Evolutionary conservation across 2,329 filamentous ascomycete genomes (phyloP).

Genomic region (Ambrosiella beaveri): DNA sequence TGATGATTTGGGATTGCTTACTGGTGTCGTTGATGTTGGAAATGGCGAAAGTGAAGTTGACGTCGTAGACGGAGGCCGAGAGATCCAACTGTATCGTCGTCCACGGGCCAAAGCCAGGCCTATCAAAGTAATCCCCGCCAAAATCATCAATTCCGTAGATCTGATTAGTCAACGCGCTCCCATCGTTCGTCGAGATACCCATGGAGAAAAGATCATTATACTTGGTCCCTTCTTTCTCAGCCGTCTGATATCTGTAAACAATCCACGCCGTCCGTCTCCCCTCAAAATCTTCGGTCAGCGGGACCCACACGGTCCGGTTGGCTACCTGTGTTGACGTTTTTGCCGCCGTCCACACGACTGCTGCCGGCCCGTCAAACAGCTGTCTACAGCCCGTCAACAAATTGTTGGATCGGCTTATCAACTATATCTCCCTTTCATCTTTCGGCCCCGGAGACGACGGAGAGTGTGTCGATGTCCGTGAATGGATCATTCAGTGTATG

Average conservation of each 20-base stretch:
- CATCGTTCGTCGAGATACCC: neutral
- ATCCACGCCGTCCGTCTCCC: conserved; percentile 2
- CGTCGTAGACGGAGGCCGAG: neutral
- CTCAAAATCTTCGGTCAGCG: neutral
- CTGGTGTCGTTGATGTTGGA: neutral
- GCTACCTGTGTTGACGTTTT: neutral
- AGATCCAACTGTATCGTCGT: conserved; percentile 5
- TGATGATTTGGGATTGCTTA: conserved; percentile 5
- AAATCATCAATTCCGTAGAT: conserved; percentile 4
- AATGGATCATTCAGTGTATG: neutral
- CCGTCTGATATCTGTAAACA: conserved; percentile 4
- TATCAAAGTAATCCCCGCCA: conserved; percentile 9
- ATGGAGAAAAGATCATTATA: conserved; percentile 10
- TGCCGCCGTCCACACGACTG: conserved; percentile 2
- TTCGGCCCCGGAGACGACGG: neutral
- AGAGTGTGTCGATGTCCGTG: neutral
- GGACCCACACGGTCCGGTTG: neutral
- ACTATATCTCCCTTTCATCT: neutral
- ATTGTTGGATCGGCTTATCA: neutral
- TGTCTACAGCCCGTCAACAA: neutral
- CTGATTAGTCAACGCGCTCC: neutral
- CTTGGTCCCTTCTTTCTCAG: neutral
- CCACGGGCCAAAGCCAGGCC: conserved; percentile 7
- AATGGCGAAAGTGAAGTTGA: conserved; percentile 3
- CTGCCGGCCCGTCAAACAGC: neutral